Base-by-base conservation (phyloP, 306 rosid species). In the Cyamopsis tetragonoloba region DNA sequence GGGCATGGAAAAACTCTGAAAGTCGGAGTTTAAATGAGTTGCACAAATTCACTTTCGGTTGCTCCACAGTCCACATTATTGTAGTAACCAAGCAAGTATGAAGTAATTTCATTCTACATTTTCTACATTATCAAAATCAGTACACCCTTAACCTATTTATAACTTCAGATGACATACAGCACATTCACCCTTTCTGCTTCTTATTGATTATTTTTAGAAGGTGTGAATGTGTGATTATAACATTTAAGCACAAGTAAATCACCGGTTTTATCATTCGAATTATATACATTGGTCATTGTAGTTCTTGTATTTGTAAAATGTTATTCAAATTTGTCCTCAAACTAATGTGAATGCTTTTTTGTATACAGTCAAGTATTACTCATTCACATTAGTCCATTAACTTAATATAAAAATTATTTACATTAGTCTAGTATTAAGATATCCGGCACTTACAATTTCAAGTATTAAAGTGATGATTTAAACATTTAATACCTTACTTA, bases 31-130 rank as follows among this genome's bases (percentile, higher is more conserved):
- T 23, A 46, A 64, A 41, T 57, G 62, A 66, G 62, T 18, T 20
- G 48, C 30, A 55, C 5, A 28, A 49, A 35, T 49, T 60, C 50
- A 49, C n/a, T 38, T 49, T 59, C 70, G 68, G 68, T 30, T 49
- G 50, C 12, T 39, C 63, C 14, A 51, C 35, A 51, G 11, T 39
- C 63, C 14, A 51, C 35, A 51, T 26, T 22, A 10, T 3, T 28
- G 10, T 42, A 28, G 10, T 3, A 44, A 23, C 30, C 46, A 69
- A 55, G 35, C 57, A 19, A 28, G 14, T 8, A 63, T 5, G 17
- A 47, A 7, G 46, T 47, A 35, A 28, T 32, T 64, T 11, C 79
- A 56, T 44, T 34, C 50, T 26, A 49, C 39, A 63, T 20, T 65
- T 30, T 18, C 60, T 4, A 37, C 59, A 28, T 7, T 38, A 12